Evolutionary conservation across 768 basidiomycete genomes (phyloP), one percentile per base, ranked within the genome.

Genomic region (Nidularia sp.): DNA sequence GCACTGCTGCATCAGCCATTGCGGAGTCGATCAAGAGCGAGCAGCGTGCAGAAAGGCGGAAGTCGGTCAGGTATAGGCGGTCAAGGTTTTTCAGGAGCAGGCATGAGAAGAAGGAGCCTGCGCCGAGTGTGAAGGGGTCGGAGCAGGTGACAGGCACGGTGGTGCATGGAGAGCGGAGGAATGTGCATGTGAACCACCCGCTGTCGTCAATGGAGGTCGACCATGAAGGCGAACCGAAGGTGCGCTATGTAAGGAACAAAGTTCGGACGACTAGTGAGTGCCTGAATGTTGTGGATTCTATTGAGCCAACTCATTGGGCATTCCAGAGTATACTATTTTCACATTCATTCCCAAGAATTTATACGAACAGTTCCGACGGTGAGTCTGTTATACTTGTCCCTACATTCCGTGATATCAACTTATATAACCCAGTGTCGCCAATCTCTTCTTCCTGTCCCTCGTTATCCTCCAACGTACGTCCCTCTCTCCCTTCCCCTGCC

Each of bases 271-370:
- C 88, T 58, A 96, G 92, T 93, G 68, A 72, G 89, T 83, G 9
- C 52, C 31, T 42, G 45, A 41, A 18, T 36, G 47, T 31, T 49
- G 32, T 25, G 47, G 32, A 44, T 34, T 31, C 31, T 55, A 35
- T 56, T 56, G 53, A 47, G 36, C 36, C 9, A 3, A 18, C 45
- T 49, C 39, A 55, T 55, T 50, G 48, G 25, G 1, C 2, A 5
- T 15, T 25, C 6, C 63, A 93, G 92, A 95, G 69, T 98, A 98
- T 70, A 96, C 93, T 29, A 66, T 91, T 46, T 47, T 97, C 47
- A 90, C 93, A 0, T 98, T 98, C 64, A 60, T 98, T 43, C 95
- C 95, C 7, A 94, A 91, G 79, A 97, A 98, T 66, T 69, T 98
- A 57, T 91, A 85, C 58, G 93, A 98, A 69, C 96, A 99, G 64